Percentiles rank a stretch among this genome's conserved stretches.
phyloP scores from a whole-genome alignment of 2,329 filamentous ascomycete genomes.

The Apiospora koreana region DNA sequence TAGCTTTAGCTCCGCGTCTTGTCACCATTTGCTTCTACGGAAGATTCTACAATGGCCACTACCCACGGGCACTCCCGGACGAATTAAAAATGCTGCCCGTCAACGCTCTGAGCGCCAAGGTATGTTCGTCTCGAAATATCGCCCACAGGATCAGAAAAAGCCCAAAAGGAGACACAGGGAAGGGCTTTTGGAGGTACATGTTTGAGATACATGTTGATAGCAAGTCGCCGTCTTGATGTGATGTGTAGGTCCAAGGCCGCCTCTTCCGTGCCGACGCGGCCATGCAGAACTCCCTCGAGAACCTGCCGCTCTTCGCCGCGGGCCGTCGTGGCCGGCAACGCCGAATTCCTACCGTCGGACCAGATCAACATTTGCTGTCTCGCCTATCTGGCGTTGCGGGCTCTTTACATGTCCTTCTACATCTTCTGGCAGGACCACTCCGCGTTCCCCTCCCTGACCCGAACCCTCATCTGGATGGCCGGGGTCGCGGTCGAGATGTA shows the following conservation, averaged over 20 bases:
- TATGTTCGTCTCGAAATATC: no score
- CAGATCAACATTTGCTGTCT: slow-evolving; percentile 24
- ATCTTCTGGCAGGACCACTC: slow-evolving; percentile 24
- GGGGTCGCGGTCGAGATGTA: not conserved
- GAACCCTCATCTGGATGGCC: not conserved
- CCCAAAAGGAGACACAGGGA: no score
- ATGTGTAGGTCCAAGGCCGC: not conserved
- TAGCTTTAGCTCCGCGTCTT: not conserved
- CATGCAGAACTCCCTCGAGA: slow-evolving; percentile 30
- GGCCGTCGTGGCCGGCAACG: slow-evolving; percentile 30
- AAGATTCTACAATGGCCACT: not conserved
- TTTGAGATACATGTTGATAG: no score
- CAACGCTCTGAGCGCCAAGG: not conserved
- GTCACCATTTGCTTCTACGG: not conserved
- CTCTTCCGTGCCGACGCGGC: slow-evolving; percentile 29
- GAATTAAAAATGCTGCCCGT: not conserved
- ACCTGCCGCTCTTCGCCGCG: slow-evolving; percentile 31
- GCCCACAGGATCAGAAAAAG: no score
- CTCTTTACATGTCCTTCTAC: slow-evolving; percentile 29
- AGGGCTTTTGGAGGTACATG: no score
- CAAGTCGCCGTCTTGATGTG: no score
- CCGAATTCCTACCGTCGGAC: slow-evolving; percentile 21
- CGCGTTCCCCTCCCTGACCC: not conserved
- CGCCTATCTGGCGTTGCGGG: slow-evolving; percentile 25
- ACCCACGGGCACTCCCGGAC: not conserved